Evolutionary conservation across 495 filamentous ascomycete genomes (phyloP), one percentile per base, ranked within the genome.

Genomic region (Penicillium verhagenii): DNA sequence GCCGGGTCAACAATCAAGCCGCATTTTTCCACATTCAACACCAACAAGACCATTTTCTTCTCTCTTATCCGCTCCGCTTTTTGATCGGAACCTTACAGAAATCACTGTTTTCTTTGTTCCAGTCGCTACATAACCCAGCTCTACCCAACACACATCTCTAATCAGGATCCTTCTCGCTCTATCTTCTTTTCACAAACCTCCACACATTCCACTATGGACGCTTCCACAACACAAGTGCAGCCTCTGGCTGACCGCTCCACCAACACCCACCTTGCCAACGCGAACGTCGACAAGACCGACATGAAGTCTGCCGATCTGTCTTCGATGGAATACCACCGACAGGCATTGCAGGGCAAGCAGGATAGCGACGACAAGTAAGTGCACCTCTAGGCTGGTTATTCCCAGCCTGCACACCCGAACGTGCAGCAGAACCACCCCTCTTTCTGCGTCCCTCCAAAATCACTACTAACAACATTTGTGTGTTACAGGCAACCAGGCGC

Each of bases 271-370:
- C 67, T 76, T 43, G 54, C 59, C 47, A 62, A 57, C 46, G 61
- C 62, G 25, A 46, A 49, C 31, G 38, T 42, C 43, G 67, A 72
- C 47, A 71, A 71, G 58, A 60, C 67, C 44, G 61, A 69, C 38
- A 53, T 72, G n/a, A 73, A 74, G 65, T 52, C 56, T 40, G 61
- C 60, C 20, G 66, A 67, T 47, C 54, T 72, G 18, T 69, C 69
- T 31, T 75, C 73, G 18, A 85, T 95, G 80, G 90, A 92, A 50
- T 86, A 91, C 61, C 90, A 93, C 69, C 85, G 90, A 37, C 85
- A 92, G 71, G 74, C 86, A 16, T 67, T 95, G 53, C 84, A 91
- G 71, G 83, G 78, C 29, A 88, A 87, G 72, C 72, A 93, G 48
- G 83, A 87, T 26, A 67, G 57, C 29, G 72, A 83, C 59, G 83